Conservation (phyloP, 257 asterid species). For the Verbena officinalis region DNA sequence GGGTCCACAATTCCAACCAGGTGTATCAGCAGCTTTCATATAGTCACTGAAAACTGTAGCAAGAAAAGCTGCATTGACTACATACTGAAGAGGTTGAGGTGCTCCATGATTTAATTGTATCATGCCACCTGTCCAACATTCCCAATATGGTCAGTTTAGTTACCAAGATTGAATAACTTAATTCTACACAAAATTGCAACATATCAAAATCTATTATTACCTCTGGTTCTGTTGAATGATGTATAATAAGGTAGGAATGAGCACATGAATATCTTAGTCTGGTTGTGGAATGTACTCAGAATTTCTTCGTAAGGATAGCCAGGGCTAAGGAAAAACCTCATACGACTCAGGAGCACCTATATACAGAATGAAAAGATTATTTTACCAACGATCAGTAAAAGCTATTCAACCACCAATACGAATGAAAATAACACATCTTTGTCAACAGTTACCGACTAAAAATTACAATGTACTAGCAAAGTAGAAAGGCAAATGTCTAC, state of each 20-base stretch:
- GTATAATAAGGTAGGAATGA: slow-evolving; percentile 82
- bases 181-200: slow-evolving; percentile 5
- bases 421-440: background rate
- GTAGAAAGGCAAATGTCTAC: background rate
- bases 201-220: slow-evolving; percentile 38
- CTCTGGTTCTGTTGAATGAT: slow-evolving; percentile 85
- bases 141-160: background rate
- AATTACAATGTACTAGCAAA: background rate
- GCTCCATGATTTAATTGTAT: slow-evolving; percentile 86
- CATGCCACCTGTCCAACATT: slow-evolving; percentile 70
- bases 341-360: slow-evolving; percentile 88
- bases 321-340: slow-evolving; percentile 88
- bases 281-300: slow-evolving; percentile 85
- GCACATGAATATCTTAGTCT: slow-evolving; percentile 90
- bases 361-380: slow-evolving; percentile 20
- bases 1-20: slow-evolving; percentile 99
- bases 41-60: slow-evolving; percentile 88
- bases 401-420: background rate
- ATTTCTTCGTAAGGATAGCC: slow-evolving; percentile 97
- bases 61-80: slow-evolving; percentile 86
- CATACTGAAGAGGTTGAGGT: slow-evolving; percentile 97
- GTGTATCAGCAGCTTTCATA: slow-evolving; percentile 88
- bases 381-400: slow-evolving; percentile 21
- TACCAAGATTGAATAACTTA: background rate
- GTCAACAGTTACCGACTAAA: background rate